Base-by-base conservation (phyloP, 805 yeast genomes). In the Metschnikowia gelsemii region DNA sequence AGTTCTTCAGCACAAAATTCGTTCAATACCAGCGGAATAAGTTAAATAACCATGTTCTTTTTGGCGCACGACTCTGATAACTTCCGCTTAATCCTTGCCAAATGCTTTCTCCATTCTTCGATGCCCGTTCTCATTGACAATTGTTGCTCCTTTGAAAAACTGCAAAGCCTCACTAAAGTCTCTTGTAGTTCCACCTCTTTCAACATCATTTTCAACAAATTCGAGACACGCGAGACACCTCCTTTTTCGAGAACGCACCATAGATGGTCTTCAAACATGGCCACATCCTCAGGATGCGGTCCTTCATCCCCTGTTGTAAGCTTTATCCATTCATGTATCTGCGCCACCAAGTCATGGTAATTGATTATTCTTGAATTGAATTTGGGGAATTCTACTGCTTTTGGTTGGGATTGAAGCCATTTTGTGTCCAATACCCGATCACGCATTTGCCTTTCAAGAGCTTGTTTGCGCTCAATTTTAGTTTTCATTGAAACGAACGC, bases 401-500 rank as follows among this genome's bases (percentile, higher is more conserved):
- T 27, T 2, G 35, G 28, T 27, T 45, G 55, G n/a, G 27, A 21
- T 5, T 8, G 18, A 14, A 51, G 42, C 55, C 55, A 51, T 7
- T 38, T 35, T 9, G 17, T 35, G n/a, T 43, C 40, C 8, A 51
- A 23, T 3, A 28, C 45, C 3, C 37, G 35, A 12, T 36, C 46
- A 3, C 35, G 41, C 8, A 47, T 34, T 7, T 14, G 22, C 8
- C 42, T 33, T 20, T 40, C 35, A 3, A 16, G 18, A 11, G 38
- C 27, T 8, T 47, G 41, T 12, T 35, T 43, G 29, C 27, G 32
- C 25, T 46, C 44, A 8, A 67, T 42, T 42, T 64, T 64, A 3
- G 60, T 61, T 27, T 57, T 52, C 43, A 64, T 46, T 1, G 67
- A 53, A 6, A 51, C 56, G 17, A 59, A 43, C 25, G 56, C 59